Evolutionary conservation across 768 basidiomycete genomes (phyloP).

Genomic region (Suillus spraguei): DNA sequence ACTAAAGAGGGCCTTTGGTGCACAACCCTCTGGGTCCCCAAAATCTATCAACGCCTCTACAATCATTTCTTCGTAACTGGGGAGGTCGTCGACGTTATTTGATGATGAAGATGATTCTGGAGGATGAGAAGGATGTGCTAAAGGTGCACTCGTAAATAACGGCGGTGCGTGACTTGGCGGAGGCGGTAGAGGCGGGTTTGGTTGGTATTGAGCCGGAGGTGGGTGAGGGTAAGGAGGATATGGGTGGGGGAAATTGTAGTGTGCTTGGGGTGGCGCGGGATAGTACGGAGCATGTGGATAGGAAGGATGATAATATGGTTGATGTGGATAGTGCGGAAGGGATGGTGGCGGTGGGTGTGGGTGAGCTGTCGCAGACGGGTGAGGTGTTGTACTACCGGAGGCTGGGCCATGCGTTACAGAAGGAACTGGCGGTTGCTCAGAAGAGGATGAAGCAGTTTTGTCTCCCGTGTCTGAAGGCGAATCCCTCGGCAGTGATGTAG

Average conservation of each 20-base stretch:
- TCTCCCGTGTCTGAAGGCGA: constrained; percentile 22
- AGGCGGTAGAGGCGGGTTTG: constrained; percentile 33
- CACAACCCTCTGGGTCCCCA: constrained; percentile 71
- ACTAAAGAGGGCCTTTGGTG: constrained; percentile 80
- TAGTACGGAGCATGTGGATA: constrained; percentile 76
- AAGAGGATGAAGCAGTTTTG: constrained; percentile 17
- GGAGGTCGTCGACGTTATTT: constrained; percentile 54
- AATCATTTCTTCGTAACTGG: constrained; percentile 92
- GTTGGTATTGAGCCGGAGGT: constrained; percentile 32
- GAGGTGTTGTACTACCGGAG: constrained; percentile 23
- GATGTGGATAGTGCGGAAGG: constrained; percentile 49
- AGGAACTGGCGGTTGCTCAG: constrained; percentile 18
- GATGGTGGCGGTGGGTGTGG: constrained; percentile 21
- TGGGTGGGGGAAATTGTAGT: constrained; percentile 43
- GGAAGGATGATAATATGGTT: constrained; percentile 57
- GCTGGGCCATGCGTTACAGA: constrained; percentile 22
- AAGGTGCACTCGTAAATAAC: constrained; percentile 24
- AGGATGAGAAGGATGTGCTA: constrained; percentile 24
- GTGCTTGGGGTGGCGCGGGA: constrained; percentile 42
- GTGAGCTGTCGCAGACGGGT: constrained; percentile 26
- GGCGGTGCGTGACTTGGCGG: constrained; percentile 32
- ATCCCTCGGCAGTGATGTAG: constrained; percentile 25
- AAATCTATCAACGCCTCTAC: constrained; percentile 73
- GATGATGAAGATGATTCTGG: constrained; percentile 23
- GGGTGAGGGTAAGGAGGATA: constrained; percentile 34